Percentiles rank a stretch among this genome's conserved stretches.
Conservation (phyloP, 2,329 filamentous ascomycete genomes). For the Rhynchosporium secalis region DNA sequence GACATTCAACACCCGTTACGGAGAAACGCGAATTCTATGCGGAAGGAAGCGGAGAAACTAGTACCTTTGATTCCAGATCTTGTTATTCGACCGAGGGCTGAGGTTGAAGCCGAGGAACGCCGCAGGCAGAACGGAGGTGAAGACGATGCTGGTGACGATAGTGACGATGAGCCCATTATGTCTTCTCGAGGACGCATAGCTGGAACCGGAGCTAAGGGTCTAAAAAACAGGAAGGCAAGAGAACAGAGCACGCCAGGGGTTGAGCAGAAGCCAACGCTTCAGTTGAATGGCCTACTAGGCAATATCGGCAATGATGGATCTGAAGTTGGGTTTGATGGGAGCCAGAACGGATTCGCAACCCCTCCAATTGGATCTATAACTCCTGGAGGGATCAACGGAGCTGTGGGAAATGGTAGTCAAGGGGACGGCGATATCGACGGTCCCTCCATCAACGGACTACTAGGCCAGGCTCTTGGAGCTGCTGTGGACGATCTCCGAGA, state of each 20-base stretch:
- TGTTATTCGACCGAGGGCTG: conserved; percentile 82
- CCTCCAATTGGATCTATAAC: conserved; percentile 76
- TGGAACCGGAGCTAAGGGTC: conserved; percentile 71
- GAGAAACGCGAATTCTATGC: conserved; percentile 94
- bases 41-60: conserved; percentile 95
- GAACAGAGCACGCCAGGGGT: conserved; percentile 77
- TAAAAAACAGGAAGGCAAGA: conserved; percentile 72
- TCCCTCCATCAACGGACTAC: conserved; percentile 65
- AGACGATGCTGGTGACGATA: conserved; percentile 82
- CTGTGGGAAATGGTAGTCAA: conserved; percentile 69
- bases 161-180: conserved; percentile 98
- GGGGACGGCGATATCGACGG: conserved; percentile 82
- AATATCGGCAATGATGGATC: conserved; percentile 68
- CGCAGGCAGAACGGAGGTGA: conserved; percentile 84
- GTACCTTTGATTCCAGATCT: conserved; percentile 95
- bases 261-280: conserved; percentile 72
- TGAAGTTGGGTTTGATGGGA: conserved; percentile 71
- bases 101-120: conserved; percentile 86
- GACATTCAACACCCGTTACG: conserved; percentile 83
- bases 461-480: conserved; percentile 64
- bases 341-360: conserved; percentile 80
- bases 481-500: conserved; percentile 75
- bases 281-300: conserved; percentile 63
- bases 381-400: conserved; percentile 69
- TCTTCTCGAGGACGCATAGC: conserved; percentile 90